A percentile compares a stretch with the other conserved stretches of the same genome.
Conservation (phyloP, 345 rosid genomes). For the Hevea brasiliensis region DNA sequence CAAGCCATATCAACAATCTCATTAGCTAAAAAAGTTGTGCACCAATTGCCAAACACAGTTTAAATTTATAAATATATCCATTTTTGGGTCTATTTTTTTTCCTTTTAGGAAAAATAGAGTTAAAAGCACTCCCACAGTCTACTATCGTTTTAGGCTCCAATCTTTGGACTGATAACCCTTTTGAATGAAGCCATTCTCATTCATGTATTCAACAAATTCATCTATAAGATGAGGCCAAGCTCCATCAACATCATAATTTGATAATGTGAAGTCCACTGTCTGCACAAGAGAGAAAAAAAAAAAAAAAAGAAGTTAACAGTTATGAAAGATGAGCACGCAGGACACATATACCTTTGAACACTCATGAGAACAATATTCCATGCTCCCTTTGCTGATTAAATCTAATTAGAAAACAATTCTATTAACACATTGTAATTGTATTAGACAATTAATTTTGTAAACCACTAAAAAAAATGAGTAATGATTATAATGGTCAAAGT, state of each 20-base stretch:
- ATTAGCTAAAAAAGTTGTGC: not conserved
- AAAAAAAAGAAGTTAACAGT: no score
- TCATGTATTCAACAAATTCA: conserved; percentile 90
- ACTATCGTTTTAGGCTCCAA: conserved; percentile 6
- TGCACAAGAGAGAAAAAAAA: not conserved
- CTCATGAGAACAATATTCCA: not conserved
- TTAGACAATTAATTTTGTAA: no score
- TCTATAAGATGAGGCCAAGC: conserved; percentile 99
- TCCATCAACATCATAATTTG: conserved; percentile 88
- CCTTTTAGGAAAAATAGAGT: not conserved
- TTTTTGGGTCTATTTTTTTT: not conserved
- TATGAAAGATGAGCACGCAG: no score
- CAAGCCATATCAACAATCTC: not conserved
- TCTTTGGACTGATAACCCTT: not conserved
- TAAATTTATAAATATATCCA: not conserved
- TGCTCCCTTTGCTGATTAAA: not conserved
- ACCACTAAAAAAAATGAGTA: no score
- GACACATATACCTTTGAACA: no score
- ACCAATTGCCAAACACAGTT: not conserved
- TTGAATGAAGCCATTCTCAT: conserved; percentile 24
- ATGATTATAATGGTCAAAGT: not conserved
- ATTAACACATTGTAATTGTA: not conserved
- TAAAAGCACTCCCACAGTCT: not conserved
- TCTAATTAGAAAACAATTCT: not conserved
- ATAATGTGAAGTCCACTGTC: conserved; percentile 62